Base-by-base conservation (phyloP, 208 protist species). In the Leishmania amazonensis region DNA sequence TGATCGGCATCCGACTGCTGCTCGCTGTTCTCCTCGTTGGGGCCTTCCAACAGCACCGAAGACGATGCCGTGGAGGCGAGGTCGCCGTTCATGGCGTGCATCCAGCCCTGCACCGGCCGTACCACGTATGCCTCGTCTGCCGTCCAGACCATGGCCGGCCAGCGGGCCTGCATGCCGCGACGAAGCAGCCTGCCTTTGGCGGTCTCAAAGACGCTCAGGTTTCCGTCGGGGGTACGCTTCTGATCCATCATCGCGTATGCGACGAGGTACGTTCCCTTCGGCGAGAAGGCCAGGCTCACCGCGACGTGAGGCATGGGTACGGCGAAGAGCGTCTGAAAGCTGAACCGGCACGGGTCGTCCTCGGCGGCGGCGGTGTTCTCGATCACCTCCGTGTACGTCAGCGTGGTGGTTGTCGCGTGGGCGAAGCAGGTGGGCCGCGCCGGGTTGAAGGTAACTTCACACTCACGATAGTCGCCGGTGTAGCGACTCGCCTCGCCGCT, bases 201-300 rank as follows among this genome's bases (percentile, higher is more conserved):
- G 5, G 87, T 78, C 38, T 91, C 82, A 68, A 94, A 94, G 17
- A 97, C 83, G 62, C 86, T 86, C 83, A 97, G 83, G 83, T 97
- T 97, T 21, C 94, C 94, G 67, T 92, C 91, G 0, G 92, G 88
- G 24, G 89, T 90, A 3, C 92, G 94, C 85, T 91, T 93, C 53
- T 87, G 86, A 68, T 97, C 94, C 89, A 95, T 95, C 86, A 90
- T 87, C 35, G 94, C 90, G 84, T 94, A 96, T 53, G 94, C 85
- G 28, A 97, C 86, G 24, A 97, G 83, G 78, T 94, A 88, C n/a
- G 78, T 92, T 2, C 94, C 94, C 35, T 77, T 62, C 28, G 94
- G 85, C 31, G 92, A 96, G 80, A 97, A 97, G 53, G 85, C 85
- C 45, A 95, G 77, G 45, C 87, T 84, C 19, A 95, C 87, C 24